phyloP scores from a whole-genome alignment of 1,284 basidiomycete species.

The Cutaneotrichosporon sp. region DNA sequence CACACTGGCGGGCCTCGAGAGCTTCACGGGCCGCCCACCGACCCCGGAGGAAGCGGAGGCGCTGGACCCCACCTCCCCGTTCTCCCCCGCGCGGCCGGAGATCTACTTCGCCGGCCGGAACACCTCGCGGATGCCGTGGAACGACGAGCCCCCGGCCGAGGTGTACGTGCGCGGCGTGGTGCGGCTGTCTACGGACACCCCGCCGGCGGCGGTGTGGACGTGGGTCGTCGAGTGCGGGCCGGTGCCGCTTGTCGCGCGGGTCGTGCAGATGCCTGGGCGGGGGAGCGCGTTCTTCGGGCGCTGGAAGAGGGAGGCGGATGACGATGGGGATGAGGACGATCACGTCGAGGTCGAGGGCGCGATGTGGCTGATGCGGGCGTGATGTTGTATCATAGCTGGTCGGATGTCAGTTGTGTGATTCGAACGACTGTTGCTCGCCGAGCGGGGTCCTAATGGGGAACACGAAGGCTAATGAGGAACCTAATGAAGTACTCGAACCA shows the following conservation, averaged over 20 bases:
- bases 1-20: not conserved
- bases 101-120: not conserved
- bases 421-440: too few relatives aligned
- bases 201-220: not conserved
- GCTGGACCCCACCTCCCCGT: not conserved
- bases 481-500: too few relatives aligned
- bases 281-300: conserved; percentile 4
- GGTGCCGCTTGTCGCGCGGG: not conserved
- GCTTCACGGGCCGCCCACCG: not conserved
- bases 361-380: conserved; percentile 2
- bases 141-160: not conserved
- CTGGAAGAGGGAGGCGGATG: not conserved
- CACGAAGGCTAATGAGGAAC: too few relatives aligned
- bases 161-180: not conserved
- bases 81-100: not conserved
- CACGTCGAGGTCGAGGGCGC: not conserved
- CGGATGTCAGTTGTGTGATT: too few relatives aligned
- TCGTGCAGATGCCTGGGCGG: conserved; percentile 4
- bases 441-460: too few relatives aligned
- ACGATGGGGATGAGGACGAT: not conserved
- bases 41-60: not conserved
- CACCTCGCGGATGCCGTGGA: not conserved
- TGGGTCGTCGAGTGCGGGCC: not conserved
- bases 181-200: not conserved
- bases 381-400: too few relatives aligned